These are phyloP conservation scores for Amaranthus cruentus DNA, from an alignment of 148 eudicot species.

Conservation along the genomic window DNA sequence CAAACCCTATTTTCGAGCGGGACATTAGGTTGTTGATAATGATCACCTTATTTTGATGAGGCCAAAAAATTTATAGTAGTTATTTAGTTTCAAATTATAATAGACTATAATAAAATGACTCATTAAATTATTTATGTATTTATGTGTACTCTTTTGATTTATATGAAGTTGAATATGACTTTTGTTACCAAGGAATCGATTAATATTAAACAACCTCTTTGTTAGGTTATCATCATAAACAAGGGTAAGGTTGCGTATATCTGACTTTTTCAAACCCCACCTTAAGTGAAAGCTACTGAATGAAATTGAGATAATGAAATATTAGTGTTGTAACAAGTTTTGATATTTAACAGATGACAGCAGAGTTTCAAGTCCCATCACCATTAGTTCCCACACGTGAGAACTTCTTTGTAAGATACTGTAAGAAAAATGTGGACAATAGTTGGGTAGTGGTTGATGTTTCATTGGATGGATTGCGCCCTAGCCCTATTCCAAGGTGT, in stretches of 20 bases:
- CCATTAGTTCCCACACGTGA: slow-evolving; percentile 89
- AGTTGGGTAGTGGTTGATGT: slow-evolving; percentile 94
- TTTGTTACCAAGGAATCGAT: not conserved
- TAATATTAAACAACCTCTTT: not conserved
- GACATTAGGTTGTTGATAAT: too few species aligned
- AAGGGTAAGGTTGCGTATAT: not conserved
- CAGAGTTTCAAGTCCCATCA: slow-evolving; percentile 88
- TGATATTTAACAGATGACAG: slow-evolving; percentile 54
- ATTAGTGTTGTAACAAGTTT: not conserved
- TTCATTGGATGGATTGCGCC: slow-evolving; percentile 69
- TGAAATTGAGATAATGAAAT: too few species aligned
- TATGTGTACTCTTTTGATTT: too few species aligned
- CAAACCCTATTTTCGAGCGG: too few species aligned
- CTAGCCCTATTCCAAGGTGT: slow-evolving; percentile 49
- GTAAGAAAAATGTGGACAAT: slow-evolving; percentile 71
- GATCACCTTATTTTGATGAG: too few species aligned
- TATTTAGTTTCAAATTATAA: too few species aligned
- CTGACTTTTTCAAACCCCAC: not conserved
- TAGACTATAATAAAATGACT: too few species aligned
- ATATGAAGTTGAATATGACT: too few species aligned
- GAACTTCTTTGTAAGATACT: slow-evolving; percentile 81
- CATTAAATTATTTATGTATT: too few species aligned
- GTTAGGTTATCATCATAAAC: too few species aligned
- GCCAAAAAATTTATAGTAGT: too few species aligned
- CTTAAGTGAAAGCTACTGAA: too few species aligned